Conservation (phyloP, 495 filamentous ascomycete genomes). For the Trichocladium uniseriatum region DNA sequence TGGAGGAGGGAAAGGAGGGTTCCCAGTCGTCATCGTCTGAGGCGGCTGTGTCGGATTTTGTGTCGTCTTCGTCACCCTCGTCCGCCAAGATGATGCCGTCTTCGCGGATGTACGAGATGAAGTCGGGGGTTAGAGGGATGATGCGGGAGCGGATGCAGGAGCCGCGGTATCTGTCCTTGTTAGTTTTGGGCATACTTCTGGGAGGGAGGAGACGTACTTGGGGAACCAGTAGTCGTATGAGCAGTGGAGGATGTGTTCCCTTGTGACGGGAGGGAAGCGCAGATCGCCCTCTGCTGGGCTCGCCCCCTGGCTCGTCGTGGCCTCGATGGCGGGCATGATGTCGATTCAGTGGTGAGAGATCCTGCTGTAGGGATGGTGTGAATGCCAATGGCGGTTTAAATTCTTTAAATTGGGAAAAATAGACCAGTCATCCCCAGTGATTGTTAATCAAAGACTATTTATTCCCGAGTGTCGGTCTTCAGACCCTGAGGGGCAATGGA, state of each 20-base stretch:
- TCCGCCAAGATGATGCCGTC: slow-evolving; percentile 86
- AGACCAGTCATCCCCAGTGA: no score
- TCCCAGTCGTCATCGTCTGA: slow-evolving; percentile 38
- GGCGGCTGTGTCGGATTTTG: slow-evolving; percentile 29
- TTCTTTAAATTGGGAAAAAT: no score
- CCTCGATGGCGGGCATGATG: slow-evolving; percentile 24
- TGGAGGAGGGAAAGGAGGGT: slow-evolving; percentile 25
- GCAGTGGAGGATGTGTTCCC: slow-evolving; percentile 84
- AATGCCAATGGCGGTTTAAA: no score
- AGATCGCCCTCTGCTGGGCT: slow-evolving; percentile 26
- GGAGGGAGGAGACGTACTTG: slow-evolving; percentile 40
- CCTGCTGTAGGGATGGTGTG: no score
- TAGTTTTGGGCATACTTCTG: neutral
- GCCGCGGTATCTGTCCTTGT: slow-evolving; percentile 53
- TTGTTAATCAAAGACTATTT: no score
- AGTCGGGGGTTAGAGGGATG: slow-evolving; percentile 63
- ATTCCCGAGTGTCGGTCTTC: neutral
- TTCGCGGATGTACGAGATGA: slow-evolving; percentile 79
- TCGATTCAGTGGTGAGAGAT: no score
- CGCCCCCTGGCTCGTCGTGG: slow-evolving; percentile 6
- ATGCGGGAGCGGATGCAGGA: slow-evolving; percentile 75
- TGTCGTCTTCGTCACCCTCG: slow-evolving; percentile 34
- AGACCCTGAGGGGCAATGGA: neutral
- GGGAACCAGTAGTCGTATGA: slow-evolving; percentile 89
- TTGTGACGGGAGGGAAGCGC: slow-evolving; percentile 73